phyloP scores from a whole-genome alignment of 129 eudicot genomes.

The Lonicera japonica region DNA sequence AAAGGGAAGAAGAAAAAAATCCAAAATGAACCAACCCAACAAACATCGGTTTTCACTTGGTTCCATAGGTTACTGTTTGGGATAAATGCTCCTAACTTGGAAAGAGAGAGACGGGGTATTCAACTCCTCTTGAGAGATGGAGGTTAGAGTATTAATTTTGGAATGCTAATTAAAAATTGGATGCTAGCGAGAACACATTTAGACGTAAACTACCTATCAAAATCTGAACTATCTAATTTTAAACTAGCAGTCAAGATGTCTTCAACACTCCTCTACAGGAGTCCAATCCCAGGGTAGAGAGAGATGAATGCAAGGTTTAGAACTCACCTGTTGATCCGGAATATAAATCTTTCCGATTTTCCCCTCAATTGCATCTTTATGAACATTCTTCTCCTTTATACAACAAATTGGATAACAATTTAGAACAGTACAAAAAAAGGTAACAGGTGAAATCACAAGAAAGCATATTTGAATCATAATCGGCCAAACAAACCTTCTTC shows the following conservation, averaged over 20 bases:
- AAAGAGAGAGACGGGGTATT: too few relatives aligned
- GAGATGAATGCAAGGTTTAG: not conserved
- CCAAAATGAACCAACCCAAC: too few relatives aligned
- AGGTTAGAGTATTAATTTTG: too few relatives aligned
- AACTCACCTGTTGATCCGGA: constrained; percentile 84
- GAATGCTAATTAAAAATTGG: too few relatives aligned
- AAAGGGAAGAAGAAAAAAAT: too few relatives aligned
- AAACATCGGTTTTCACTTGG: too few relatives aligned
- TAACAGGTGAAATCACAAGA: not conserved
- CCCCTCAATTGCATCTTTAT: constrained; percentile 68
- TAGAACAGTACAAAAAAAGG: not conserved
- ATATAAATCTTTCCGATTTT: constrained; percentile 77
- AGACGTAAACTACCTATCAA: not conserved
- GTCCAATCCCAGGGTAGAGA: not conserved
- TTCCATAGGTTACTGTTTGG: too few relatives aligned
- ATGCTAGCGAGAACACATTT: not conserved
- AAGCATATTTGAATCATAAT: not conserved
- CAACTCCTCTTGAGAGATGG: too few relatives aligned
- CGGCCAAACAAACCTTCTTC: constrained; percentile 67
- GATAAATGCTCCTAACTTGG: too few relatives aligned
- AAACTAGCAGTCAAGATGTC: not conserved
- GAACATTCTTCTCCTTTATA: constrained; percentile 82
- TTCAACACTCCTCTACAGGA: not conserved
- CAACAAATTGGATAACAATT: not conserved
- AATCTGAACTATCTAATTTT: not conserved